Evolutionary conservation across 73 alveolate genomes (phyloP).

Genomic region (Symbiodinium pilosum): DNA sequence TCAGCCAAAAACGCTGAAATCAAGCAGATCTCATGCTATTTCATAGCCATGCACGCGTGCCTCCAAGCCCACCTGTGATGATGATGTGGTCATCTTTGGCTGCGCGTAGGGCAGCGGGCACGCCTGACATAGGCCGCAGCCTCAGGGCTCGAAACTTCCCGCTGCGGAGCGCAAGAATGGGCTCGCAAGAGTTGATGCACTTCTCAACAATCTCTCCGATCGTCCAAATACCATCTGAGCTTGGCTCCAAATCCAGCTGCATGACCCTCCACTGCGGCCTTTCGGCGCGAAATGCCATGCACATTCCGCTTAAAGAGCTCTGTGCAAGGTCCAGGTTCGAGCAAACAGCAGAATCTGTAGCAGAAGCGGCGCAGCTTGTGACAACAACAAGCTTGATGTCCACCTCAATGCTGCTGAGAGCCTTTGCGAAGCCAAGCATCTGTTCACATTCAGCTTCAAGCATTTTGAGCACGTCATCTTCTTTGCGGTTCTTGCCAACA

Average conservation of each 20-base stretch:
- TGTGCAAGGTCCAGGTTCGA: background rate
- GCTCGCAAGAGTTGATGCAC: background rate
- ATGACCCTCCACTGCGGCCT: background rate
- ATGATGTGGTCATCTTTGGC: background rate
- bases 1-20: background rate
- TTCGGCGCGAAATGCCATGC: background rate
- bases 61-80: constrained; percentile 40
- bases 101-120: background rate
- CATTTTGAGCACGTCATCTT: background rate
- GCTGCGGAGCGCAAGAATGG: background rate
- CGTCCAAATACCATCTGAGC: no score
- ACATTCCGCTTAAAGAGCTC: constrained; percentile 3
- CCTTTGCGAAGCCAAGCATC: background rate
- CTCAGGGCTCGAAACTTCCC: background rate
- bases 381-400: background rate
- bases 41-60: background rate
- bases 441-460: background rate
- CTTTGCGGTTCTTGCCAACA: background rate
- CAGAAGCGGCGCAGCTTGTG: background rate
- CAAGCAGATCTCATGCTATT: no score
- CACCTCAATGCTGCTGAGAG: background rate
- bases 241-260: constrained; percentile 11
- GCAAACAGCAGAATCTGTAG: background rate
- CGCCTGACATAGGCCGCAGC: background rate
- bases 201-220: no score